Conservation (phyloP, 768 basidiomycete species). For the Lentinula edodes region DNA sequence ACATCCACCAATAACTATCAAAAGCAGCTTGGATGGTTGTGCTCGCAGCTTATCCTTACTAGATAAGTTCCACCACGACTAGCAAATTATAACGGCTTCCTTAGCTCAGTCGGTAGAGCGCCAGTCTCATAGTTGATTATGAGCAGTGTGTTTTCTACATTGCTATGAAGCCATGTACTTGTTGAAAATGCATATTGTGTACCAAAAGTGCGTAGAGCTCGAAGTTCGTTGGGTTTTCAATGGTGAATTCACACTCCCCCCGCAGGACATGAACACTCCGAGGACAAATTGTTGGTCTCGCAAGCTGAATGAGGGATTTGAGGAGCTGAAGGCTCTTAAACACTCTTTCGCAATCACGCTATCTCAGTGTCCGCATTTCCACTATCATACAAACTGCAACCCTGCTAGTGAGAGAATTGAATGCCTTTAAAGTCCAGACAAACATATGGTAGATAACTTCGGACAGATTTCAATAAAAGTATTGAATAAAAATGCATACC, state of each 20-base stretch:
- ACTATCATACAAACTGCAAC: no score
- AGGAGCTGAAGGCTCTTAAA: constrained; percentile 59
- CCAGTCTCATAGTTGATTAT: not conserved
- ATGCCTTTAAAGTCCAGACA: no score
- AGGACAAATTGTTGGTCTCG: constrained; percentile 40
- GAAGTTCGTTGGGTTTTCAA: not conserved
- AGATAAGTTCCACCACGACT: no score
- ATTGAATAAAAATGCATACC: not conserved
- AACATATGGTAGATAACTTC: constrained; percentile 28
- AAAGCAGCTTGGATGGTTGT: no score
- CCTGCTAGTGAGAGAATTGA: no score
- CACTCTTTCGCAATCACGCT: constrained; percentile 51
- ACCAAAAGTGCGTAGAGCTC: constrained; percentile 34
- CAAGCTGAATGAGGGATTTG: constrained; percentile 66
- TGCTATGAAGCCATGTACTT: no score
- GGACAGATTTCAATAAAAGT: no score
- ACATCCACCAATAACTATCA: no score
- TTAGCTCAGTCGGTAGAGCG: not conserved
- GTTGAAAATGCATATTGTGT: no score
- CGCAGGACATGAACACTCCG: constrained; percentile 37
- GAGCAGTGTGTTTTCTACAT: no score
- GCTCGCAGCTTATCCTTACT: no score
- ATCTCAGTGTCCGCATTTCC: no score
- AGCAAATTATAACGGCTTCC: not conserved
- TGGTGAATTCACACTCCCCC: not conserved